Evolutionary conservation across 306 rosid genomes (phyloP).

Genomic region (Oxytropis ochrocephala): DNA sequence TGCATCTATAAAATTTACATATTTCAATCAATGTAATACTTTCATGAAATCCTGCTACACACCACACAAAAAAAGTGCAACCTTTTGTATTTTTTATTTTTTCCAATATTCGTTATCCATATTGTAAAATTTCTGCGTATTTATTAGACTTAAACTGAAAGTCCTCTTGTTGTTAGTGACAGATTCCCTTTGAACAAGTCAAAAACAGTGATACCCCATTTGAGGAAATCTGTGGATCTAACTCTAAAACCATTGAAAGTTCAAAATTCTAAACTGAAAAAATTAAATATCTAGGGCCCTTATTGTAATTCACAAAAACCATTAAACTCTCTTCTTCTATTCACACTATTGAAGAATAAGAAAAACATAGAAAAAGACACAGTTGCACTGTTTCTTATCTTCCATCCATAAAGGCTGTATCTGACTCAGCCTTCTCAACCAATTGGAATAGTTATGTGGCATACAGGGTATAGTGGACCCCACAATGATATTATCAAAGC

Average conservation of each 20-base stretch:
- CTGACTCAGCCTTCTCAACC: slow-evolving; percentile 21
- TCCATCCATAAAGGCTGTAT: not conserved
- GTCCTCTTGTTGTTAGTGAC: not conserved
- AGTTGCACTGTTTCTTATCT: slow-evolving; percentile 7
- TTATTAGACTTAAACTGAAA: not conserved
- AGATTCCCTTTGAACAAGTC: slow-evolving; percentile 29
- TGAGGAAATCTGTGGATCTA: slow-evolving; percentile 18
- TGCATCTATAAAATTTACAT: not conserved
- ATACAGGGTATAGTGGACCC: slow-evolving; percentile 34
- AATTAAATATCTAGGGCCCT: not conserved
- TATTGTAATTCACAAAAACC: not conserved
- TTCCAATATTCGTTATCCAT: not conserved
- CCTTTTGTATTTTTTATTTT: too few species aligned
- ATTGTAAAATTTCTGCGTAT: not conserved
- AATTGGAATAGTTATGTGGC: slow-evolving; percentile 50
- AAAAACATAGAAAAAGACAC: not conserved
- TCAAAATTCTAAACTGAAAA: not conserved
- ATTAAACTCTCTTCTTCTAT: not conserved
- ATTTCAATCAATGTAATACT: not conserved
- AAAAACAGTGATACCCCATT: slow-evolving; percentile 32
- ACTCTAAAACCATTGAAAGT: slow-evolving; percentile 17
- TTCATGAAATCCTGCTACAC: not conserved
- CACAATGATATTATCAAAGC: not conserved
- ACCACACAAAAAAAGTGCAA: not conserved
- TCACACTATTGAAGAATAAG: too few species aligned